Evolutionary conservation across 768 basidiomycete genomes (phyloP), one percentile per base, ranked within the genome.

Genomic region (Mycena alexandri): DNA sequence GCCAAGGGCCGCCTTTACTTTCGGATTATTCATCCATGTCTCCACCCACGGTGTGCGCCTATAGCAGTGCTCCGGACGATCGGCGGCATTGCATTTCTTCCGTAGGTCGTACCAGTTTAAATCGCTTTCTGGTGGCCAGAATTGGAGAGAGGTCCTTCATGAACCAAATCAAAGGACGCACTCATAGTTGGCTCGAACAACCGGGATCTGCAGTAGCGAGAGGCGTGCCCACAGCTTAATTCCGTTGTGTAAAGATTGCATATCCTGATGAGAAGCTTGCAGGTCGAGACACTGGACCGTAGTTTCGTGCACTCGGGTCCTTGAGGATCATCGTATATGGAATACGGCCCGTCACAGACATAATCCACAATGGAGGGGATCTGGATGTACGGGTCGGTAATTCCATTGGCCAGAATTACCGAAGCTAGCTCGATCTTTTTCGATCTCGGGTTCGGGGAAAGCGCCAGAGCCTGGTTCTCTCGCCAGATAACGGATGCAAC

Each of bases 31-130:
- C 72, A 89, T 74, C 79, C 82, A 89, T 2, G 74, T 78, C 74
- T 85, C 85, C 71, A 87, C 84, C 82, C 83, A 86, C 19, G 74
- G 70, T 74, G 87, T 81, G 72, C 86, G 77, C 48, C 69, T 53
- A 66, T 82, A 83, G 73, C 83, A 84, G 24, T 57, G 61, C 52
- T 83, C 81, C 43, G 69, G 69, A 36, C 69, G 69, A 36, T 79
- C 78, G 24, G 77, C 65, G 55, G 81, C 79, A 71, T 86, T 79
- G 72, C 88, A 89, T 58, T 75, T 79, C 63, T 72, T 72, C 29
- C 84, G 78, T 12, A 81, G 74, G 74, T 89, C 88, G 75, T 88
- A 90, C 52, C 85, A 83, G 77, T 89, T 90, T 48, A 84, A 47
- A 46, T 71, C 62, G 47, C 52, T 59, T 58, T 64, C 69, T 71